These are phyloP conservation scores for Saprolegnia diclina DNA, from an alignment of 352 stramenopile genomes.

Conservation along the genomic window DNA sequence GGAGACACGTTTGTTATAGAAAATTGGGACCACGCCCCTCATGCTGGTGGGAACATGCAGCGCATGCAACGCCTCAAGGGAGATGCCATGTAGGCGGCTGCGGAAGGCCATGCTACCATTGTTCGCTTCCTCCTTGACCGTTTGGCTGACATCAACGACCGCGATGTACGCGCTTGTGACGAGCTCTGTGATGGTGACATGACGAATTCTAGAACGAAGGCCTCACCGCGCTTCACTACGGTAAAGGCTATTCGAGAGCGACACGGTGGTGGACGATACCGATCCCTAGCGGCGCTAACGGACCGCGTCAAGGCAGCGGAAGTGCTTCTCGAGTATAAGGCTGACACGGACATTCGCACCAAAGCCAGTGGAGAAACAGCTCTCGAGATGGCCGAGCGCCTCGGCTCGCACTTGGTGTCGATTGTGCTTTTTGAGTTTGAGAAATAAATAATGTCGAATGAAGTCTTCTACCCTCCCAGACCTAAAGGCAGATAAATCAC, in stretches of 20 bases:
- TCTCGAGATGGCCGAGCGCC: constrained; percentile 68
- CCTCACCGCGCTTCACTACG: constrained; percentile 74
- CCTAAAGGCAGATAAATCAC: too few species aligned
- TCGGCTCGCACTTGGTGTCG: constrained; percentile 63
- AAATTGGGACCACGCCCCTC: constrained; percentile 64
- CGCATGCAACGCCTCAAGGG: not conserved
- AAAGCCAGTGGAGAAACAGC: constrained; percentile 67
- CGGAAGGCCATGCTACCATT: constrained; percentile 56
- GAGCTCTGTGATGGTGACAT: not conserved
- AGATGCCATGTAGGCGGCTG: constrained; percentile 42
- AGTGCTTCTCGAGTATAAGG: constrained; percentile 57
- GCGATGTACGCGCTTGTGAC: constrained; percentile 43
- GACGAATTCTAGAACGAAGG: constrained; percentile 29
- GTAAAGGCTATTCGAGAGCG: constrained; percentile 32
- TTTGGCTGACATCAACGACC: constrained; percentile 74
- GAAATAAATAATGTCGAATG: not conserved
- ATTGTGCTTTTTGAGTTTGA: constrained; percentile 46
- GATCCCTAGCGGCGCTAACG: constrained; percentile 46
- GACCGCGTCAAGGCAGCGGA: constrained; percentile 60
- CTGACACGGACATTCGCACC: constrained; percentile 52
- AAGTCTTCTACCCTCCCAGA: too few species aligned
- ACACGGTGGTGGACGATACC: not conserved
- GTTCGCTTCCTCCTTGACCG: constrained; percentile 57
- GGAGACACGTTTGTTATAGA: constrained; percentile 31
- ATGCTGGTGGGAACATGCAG: constrained; percentile 46